Evolutionary conservation across 2,329 filamentous ascomycete species (phyloP), one percentile per base, ranked within the genome.

Genomic region (Lecanoromycetidae sp.): DNA sequence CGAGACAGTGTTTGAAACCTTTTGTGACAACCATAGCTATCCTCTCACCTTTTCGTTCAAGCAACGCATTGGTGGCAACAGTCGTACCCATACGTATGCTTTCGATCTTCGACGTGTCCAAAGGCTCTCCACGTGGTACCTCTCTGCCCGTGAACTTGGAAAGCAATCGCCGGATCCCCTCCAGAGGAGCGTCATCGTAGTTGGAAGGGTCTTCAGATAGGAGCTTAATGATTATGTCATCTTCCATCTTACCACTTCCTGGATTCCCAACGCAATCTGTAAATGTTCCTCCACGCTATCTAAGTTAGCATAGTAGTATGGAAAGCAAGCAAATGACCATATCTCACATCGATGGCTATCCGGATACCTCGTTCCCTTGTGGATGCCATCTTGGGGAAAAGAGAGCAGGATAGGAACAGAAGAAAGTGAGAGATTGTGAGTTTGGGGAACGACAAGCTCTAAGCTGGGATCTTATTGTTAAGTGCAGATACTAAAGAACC

Each of bases 51-150:
- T 94, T 94, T 49, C 88, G 73, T 64, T 95, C 88, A 2, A 95
- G 72, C 47, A 95, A 66, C 0, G 88, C 88, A 63, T 95, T 95
- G 0, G 88, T 95, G 8, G 88, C 88, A 10, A 95, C 87, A 0
- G 88, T 95, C 1, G 88, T 95, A 36, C 88, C 88, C 88, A 95
- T 95, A 39, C 88, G 82, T 61, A 95, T 94, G 46, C 84, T 87
- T 56, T 91, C 85, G 56, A 95, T 93, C 58, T 80, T 68, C 15
- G 79, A 77, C 1, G 87, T 94, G 62, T 94, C 87, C 7, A 94
- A 69, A 1, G 83, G 70, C 60, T 87, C 71, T 22, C 86, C 87
- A 39, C 87, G 79, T 3, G 85, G 84, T 36, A 93, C 87, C 4
- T 90, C 80, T 49, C 75, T 73, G 45, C 75, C 73, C 2, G 80